Conservation (phyloP, 805 yeast genomes). For the Kuraishia cidri region DNA sequence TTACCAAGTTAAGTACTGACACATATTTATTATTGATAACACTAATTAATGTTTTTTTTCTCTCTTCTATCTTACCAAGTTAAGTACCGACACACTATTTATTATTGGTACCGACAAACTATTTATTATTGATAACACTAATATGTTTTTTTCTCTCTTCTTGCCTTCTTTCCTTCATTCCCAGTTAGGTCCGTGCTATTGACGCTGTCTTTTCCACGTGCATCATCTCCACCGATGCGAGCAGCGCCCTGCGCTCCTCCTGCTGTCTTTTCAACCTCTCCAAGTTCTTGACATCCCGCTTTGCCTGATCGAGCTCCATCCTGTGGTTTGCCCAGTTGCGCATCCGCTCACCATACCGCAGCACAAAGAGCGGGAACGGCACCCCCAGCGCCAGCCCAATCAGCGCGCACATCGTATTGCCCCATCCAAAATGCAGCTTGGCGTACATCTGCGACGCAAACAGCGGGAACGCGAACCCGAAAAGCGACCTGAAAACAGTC, state of each 20-base stretch:
- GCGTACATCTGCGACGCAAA: conserved; percentile 52
- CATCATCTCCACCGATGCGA: too few species aligned
- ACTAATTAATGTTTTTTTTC: too few species aligned
- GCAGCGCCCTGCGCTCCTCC: too few species aligned
- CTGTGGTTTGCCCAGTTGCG: conserved; percentile 48
- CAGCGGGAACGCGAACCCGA: conserved; percentile 65
- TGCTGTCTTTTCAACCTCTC: conserved; percentile 16
- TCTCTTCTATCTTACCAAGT: too few species aligned
- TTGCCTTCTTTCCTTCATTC: too few species aligned
- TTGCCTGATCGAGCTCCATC: conserved; percentile 35
- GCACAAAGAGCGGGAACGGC: conserved; percentile 59
- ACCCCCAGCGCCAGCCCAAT: conserved; percentile 48
- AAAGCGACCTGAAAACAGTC: conserved; percentile 53
- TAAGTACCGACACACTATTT: too few species aligned
- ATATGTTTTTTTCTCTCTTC: too few species aligned
- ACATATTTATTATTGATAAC: too few species aligned
- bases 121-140: too few species aligned
- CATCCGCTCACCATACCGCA: conserved; percentile 44
- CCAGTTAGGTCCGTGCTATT: too few species aligned
- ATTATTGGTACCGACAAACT: too few species aligned
- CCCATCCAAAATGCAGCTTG: conserved; percentile 60
- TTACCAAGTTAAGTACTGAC: too few species aligned
- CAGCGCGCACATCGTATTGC: conserved; percentile 53
- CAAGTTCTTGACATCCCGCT: conserved; percentile 32
- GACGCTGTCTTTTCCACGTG: neutral